Evolutionary conservation across 202 grass and related monocot species (phyloP), one percentile per base, ranked within the genome.

Genomic region (Tripidium arundinaceum): DNA sequence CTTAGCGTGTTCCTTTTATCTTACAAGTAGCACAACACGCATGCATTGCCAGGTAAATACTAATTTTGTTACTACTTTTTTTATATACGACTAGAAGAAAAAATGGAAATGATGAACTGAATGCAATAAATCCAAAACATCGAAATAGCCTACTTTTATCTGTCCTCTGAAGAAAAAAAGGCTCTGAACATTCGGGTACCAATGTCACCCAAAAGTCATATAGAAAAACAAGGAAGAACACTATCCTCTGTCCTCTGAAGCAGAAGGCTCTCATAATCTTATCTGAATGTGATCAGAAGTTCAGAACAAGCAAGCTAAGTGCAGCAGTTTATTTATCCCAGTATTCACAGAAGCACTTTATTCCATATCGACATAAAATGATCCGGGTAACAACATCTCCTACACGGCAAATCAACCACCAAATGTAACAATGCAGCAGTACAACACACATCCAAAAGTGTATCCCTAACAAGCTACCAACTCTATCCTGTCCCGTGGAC

Each of bases 341-440:
- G 59, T 74, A 78, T 88, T 77, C 77, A 84, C 77, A 88, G 16
- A 49, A 47, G 29, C 8, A 25, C 0, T 74, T 89, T 68, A 89
- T 82, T 85, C 82, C 21, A 66, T 66, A 27, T 81, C 28, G 7
- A 68, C n/a, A 74, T n/a, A 27, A 66, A 21, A 64, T 16, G 22
- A 78, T 21, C 45, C n/a, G 36, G 31, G 31, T 33, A 68, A 47
- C 65, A 72, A 39, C 8, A 68, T 68, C 37, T 38, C 29, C 76
- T 67, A 38, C 34, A 69, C 15, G 39, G 63, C 15, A n/a, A 80
- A 57, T 8, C 77, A 68, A 78, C 15, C 16, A 67, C 65, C 72
- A 67, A 46, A 24, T 31, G 55, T 3, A 83, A 47, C 6, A 46
- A 2, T 38, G 41, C 78, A 43, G n/a, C 19, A 64, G 54, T 41